A percentile compares a stretch with the other conserved stretches of the same genome.
phyloP scores from a whole-genome alignment of 306 rosid genomes.

The Argentina anserina region DNA sequence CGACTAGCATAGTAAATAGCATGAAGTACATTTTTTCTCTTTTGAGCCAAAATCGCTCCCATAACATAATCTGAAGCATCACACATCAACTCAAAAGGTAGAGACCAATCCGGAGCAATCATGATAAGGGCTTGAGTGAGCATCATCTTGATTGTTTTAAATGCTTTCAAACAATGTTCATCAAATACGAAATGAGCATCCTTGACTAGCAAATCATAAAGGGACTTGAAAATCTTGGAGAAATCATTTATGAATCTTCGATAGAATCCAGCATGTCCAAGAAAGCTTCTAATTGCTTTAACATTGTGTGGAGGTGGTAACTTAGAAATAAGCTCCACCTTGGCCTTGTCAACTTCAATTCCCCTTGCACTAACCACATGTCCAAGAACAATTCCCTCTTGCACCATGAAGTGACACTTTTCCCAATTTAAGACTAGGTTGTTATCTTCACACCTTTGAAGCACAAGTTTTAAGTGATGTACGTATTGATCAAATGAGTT shows the following conservation, averaged over 20 bases:
- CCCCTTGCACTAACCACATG: not conserved
- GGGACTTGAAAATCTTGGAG: not conserved
- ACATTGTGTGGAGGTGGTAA: not conserved
- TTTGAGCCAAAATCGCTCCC: no score
- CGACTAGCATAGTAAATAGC: no score
- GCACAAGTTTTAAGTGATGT: not conserved
- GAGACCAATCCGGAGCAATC: not conserved
- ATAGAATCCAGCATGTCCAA: not conserved
- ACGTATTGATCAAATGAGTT: not conserved
- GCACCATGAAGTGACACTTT: not conserved
- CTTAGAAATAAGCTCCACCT: no score
- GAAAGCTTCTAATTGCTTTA: not conserved
- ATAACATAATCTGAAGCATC: no score
- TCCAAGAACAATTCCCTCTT: not conserved
- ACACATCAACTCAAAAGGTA: no score
- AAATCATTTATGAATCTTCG: not conserved
- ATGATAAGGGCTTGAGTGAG: not conserved
- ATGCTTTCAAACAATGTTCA: not conserved
- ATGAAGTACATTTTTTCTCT: no score
- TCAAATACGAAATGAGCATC: not conserved
- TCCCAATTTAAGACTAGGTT: no score
- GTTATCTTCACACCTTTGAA: not conserved
- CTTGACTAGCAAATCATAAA: not conserved
- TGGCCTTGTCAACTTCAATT: not conserved
- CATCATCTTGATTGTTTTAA: not conserved